Percentiles rank a stretch among this genome's conserved stretches.
phyloP scores from a whole-genome alignment of 352 stramenopile species.

The Pythium oligandrum region DNA sequence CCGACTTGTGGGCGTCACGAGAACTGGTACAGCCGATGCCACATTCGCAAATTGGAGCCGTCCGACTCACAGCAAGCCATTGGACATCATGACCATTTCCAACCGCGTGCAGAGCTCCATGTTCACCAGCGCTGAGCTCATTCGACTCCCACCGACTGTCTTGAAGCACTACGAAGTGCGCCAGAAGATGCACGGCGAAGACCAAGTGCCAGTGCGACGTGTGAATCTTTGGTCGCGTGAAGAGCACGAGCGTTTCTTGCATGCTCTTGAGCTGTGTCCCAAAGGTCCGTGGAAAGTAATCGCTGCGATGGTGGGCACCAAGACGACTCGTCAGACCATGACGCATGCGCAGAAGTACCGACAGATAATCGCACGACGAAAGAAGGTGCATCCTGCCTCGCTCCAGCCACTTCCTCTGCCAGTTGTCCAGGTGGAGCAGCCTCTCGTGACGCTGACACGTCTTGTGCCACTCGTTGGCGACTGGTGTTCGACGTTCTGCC shows the following conservation, averaged over 20 bases:
- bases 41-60: no score
- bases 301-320: constrained; percentile 41
- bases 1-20: no score
- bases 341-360: constrained; percentile 94
- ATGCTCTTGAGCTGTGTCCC: constrained; percentile 53
- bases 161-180: constrained; percentile 4
- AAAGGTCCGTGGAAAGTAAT: constrained; percentile 62
- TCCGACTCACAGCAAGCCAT: not conserved
- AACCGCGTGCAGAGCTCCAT: constrained; percentile 9
- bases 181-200: constrained; percentile 17
- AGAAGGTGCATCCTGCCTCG: not conserved
- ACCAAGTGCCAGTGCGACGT: not conserved
- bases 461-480: no score
- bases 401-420: not conserved
- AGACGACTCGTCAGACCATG: constrained; percentile 88
- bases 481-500: no score
- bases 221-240: constrained; percentile 5
- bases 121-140: constrained; percentile 7
- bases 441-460: constrained; percentile 1
- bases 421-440: not conserved
- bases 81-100: constrained; percentile 13
- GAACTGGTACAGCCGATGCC: no score
- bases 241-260: constrained; percentile 58
- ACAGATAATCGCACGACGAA: constrained; percentile 40
- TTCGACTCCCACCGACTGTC: constrained; percentile 8